A percentile compares a stretch with the other conserved stretches of the same genome.
These are phyloP conservation scores for Sclerotiophoma versabilis DNA, from an alignment of 2,329 filamentous ascomycete genomes.

Conservation along the genomic window DNA sequence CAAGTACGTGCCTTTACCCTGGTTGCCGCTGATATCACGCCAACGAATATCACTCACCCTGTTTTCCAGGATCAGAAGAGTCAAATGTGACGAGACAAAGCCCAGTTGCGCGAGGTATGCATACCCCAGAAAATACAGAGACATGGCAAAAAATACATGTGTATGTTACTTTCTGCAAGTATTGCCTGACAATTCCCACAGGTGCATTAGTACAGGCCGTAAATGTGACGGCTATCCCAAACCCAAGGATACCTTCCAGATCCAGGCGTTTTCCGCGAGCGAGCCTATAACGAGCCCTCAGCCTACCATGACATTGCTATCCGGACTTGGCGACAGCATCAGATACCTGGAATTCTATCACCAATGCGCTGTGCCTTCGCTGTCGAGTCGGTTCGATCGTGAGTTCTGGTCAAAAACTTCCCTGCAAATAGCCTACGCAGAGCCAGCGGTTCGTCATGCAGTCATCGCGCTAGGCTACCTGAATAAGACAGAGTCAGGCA, in stretches of 20 bases:
- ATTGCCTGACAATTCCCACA: too few species aligned
- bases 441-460: constrained; percentile 54
- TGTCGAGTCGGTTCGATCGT: constrained; percentile 44
- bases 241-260: not conserved
- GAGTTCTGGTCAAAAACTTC: constrained; percentile 54
- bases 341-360: constrained; percentile 53
- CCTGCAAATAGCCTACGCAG: constrained; percentile 52
- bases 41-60: not conserved
- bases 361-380: constrained; percentile 44
- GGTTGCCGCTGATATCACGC: too few species aligned
- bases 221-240: constrained; percentile 39
- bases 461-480: constrained; percentile 53
- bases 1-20: constrained; percentile 33
- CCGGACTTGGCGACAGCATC: constrained; percentile 24
- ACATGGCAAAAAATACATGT: too few species aligned
- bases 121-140: too few species aligned
- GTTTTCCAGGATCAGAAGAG: constrained; percentile 21
- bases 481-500: constrained; percentile 32
- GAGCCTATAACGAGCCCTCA: not conserved
- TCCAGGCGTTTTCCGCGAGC: not conserved
- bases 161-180: too few species aligned
- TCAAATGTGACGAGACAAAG: constrained; percentile 35
- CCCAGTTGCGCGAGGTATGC: constrained; percentile 30
- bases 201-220: constrained; percentile 40
- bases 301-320: constrained; percentile 9